Base-by-base conservation (phyloP, 257 asterid species). In the Datura wrightii region DNA sequence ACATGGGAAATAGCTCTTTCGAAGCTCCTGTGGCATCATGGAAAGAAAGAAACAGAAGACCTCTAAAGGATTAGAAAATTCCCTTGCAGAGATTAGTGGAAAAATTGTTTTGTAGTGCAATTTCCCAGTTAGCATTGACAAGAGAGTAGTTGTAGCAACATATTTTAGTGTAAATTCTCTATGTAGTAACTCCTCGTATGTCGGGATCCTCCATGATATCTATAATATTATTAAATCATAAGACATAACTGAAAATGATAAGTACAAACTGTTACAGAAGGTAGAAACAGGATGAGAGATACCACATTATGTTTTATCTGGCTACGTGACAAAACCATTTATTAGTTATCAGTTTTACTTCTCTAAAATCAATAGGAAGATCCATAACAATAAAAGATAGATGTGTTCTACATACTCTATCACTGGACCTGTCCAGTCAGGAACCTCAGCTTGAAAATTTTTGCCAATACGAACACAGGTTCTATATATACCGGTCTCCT, bases 381-480 rank as follows among this genome's bases (percentile, higher is more conserved):
- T 53, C 67, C 58, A 83, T 6, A 66, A 53, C 2, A 86, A 84
- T 80, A 36, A 66, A 65, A 83, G 70, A 63, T n/a, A 46, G 41
- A 55, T 71, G 71, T 63, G 85, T 53, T 86, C 83, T 90, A 91
- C 98, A 63, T 94, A 96, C 99, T 88, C 88, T 70, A 90, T 52
- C 50, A 82, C 55, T 66, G 98, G 95, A 84, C 93, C 93, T 79
- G 87, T 34, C 97, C 97, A 92, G 85, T 88, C 91, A 67, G 98
- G 97, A 86, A 96, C 91, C 48, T 89, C 90, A 53, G 92, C 98
- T 92, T 94, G 99, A 90, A 86, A 94, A 74, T 89, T 90, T 84
- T 83, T 84, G 1, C 98, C 98, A 72, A 96, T 88, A 62, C 97
- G 94, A 74, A 87, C 97, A 50, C 83, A 86, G 83, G 97, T 89